Evolutionary conservation across 2,329 filamentous ascomycete genomes (phyloP).

Genomic region (Tolypocladium tundrense): DNA sequence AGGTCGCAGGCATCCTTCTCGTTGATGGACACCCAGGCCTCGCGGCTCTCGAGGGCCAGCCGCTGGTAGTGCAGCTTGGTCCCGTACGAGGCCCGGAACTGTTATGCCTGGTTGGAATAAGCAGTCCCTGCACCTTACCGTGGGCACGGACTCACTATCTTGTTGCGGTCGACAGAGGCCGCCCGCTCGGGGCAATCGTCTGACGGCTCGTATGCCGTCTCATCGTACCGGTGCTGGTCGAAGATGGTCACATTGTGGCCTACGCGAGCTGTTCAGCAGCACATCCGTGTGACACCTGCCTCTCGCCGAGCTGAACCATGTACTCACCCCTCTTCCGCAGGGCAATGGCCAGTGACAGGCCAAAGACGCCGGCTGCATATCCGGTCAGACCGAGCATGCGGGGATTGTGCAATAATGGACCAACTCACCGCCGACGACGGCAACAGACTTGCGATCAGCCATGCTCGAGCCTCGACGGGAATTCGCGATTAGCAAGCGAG

Average conservation of each 20-base stretch:
- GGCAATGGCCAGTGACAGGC: slow-evolving; percentile 12
- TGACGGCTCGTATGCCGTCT: slow-evolving; percentile 10
- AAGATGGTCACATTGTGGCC: slow-evolving; percentile 11
- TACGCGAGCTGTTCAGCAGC: neutral
- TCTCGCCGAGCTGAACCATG: neutral
- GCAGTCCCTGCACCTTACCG: too few relatives aligned
- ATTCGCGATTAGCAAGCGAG: neutral
- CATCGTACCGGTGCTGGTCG: slow-evolving; percentile 10
- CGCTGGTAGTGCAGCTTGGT: slow-evolving; percentile 14
- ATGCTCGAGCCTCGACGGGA: neutral
- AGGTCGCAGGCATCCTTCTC: slow-evolving; percentile 4
- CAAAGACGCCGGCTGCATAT: slow-evolving; percentile 12
- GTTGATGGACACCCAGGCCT: slow-evolving; percentile 11
- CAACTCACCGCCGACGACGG: slow-evolving; percentile 6
- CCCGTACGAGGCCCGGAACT: slow-evolving; percentile 16
- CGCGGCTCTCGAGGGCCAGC: slow-evolving; percentile 12
- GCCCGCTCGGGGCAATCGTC: slow-evolving; percentile 7
- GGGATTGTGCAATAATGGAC: neutral
- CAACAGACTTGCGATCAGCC: slow-evolving; percentile 3
- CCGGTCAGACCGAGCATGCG: neutral
- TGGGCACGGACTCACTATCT: slow-evolving; percentile 8
- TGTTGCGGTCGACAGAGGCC: slow-evolving; percentile 16
- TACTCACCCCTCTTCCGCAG: slow-evolving; percentile 10
- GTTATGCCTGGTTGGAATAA: neutral
- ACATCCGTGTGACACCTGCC: neutral